These are phyloP conservation scores for Erodium moschatum DNA, from an alignment of 441 rosid genomes.

Conservation along the genomic window DNA sequence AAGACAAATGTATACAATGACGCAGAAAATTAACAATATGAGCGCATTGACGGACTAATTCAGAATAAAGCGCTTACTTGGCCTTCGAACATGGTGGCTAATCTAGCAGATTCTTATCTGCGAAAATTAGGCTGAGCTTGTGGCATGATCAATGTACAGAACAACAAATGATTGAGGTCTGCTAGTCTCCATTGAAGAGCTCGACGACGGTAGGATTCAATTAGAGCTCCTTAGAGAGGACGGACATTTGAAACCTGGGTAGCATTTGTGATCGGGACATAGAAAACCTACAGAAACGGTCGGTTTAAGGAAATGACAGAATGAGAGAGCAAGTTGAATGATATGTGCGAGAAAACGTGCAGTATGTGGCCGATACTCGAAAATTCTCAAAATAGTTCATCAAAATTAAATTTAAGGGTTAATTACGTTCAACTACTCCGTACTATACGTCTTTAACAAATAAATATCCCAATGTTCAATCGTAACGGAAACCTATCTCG, in stretches of 20 bases:
- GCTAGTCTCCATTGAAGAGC: slow-evolving; percentile 26
- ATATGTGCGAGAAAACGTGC: not conserved
- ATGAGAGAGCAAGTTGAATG: not conserved
- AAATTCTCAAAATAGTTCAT: too few species aligned
- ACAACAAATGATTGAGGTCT: slow-evolving; percentile 33
- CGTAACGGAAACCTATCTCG: too few species aligned
- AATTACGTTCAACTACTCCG: too few species aligned
- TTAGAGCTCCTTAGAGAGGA: slow-evolving; percentile 19
- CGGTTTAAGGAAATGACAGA: slow-evolving; percentile 26
- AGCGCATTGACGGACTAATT: not conserved
- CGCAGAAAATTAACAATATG: not conserved
- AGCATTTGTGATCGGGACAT: slow-evolving; percentile 19
- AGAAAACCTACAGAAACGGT: slow-evolving; percentile 30
- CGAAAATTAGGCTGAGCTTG: slow-evolving; percentile 1
- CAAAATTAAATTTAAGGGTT: too few species aligned
- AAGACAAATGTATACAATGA: too few species aligned
- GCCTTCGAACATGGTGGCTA: slow-evolving; percentile 74
- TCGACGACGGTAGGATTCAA: not conserved
- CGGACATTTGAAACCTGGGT: slow-evolving; percentile 4
- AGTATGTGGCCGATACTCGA: too few species aligned
- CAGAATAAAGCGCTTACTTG: slow-evolving; percentile 42
- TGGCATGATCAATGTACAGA: not conserved
- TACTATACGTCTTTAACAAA: too few species aligned
- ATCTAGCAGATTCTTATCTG: slow-evolving; percentile 12
- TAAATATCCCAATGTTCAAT: too few species aligned